Base-by-base conservation (phyloP, 1,284 basidiomycete genomes). In the Naganishia cerealis region DNA sequence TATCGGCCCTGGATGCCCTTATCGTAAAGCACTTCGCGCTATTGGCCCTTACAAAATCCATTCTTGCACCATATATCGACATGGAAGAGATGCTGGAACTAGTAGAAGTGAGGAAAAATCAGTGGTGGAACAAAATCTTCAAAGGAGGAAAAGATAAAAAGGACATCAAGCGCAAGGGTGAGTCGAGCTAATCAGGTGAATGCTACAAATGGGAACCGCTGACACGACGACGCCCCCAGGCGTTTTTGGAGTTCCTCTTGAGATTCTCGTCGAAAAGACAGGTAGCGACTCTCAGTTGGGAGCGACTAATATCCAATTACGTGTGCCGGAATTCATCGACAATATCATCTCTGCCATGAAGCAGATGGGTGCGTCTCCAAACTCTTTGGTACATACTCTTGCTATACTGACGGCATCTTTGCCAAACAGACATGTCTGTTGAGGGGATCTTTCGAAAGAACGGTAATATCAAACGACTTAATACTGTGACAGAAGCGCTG, bases 381-480 rank as follows among this genome's bases (percentile, higher is more conserved):
- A 38, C 33, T 15, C 24, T 36, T 3, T 13, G 38, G 21, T 56
- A n/a, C 38, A 33, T 6, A 33, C 3, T 39, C 10, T 24, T 18
- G n/a, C 6, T 15, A 21, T 38, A 46, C 70, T 74, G 57, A 74
- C 50, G 18, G 16, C 26, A 10, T 29, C 21, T 39, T 39, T 52
- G 13, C 0, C 42, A 21, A 43, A 65, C 73, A 95, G 93, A 99
- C 81, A 92, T 99, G 90, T 97, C 95, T 5, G 86, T 99, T 46
- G 96, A 99, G 81, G 95, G 95, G 70, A 96, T 99, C 71, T 99
- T 99, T 86, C 87, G 95, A 65, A 94, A 96, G 83, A 98, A 97
- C 78, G 95, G 95, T 67, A 98, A 99, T 78, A 98, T 99, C 76
- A 87, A 94, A 63, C 86, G 92, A 67, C 84, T 98, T 69, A 93